These are phyloP conservation scores for Lipomyces japonicus DNA, from an alignment of 805 yeast species.

Conservation along the genomic window DNA sequence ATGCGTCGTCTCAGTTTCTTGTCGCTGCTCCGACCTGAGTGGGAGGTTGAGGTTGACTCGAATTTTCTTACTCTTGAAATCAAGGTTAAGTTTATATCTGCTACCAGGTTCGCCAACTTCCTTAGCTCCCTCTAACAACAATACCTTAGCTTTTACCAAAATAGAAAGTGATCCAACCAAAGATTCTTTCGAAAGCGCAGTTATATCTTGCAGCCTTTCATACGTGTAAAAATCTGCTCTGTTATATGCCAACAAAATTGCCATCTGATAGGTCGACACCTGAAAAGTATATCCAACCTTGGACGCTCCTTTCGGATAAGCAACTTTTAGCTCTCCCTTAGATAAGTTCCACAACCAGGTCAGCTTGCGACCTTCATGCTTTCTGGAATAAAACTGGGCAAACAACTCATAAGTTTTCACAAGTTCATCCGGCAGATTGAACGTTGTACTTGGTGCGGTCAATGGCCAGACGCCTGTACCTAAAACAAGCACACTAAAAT, in stretches of 20 bases:
- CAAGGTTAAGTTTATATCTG: constrained; percentile 64
- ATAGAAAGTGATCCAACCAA: constrained; percentile 77
- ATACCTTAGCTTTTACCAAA: constrained; percentile 69
- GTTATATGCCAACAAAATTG: constrained; percentile 81
- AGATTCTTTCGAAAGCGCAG: constrained; percentile 61
- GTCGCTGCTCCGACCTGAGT: constrained; percentile 56
- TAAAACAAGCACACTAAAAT: constrained; percentile 70
- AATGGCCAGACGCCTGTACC: constrained; percentile 92
- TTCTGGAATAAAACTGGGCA: constrained; percentile 61
- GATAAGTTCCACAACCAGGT: constrained; percentile 97
- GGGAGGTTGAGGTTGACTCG: constrained; percentile 70
- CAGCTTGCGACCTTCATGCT: constrained; percentile 82
- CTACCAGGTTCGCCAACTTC: constrained; percentile 53
- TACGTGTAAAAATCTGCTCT: constrained; percentile 57
- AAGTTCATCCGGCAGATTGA: constrained; percentile 66
- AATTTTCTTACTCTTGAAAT: constrained; percentile 78
- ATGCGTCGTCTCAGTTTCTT: constrained; percentile 68
- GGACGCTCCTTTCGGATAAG: constrained; percentile 75
- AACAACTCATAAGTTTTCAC: constrained; percentile 61
- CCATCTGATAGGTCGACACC: constrained; percentile 81
- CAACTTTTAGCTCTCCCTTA: constrained; percentile 86
- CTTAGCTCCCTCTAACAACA: constrained; percentile 57
- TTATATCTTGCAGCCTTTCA: constrained; percentile 57
- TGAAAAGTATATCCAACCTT: constrained; percentile 57
- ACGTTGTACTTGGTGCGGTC: constrained; percentile 44